Percentiles rank a stretch among this genome's conserved stretches.
phyloP scores from a whole-genome alignment of 352 stramenopile species.

The Globisporangium polare region DNA sequence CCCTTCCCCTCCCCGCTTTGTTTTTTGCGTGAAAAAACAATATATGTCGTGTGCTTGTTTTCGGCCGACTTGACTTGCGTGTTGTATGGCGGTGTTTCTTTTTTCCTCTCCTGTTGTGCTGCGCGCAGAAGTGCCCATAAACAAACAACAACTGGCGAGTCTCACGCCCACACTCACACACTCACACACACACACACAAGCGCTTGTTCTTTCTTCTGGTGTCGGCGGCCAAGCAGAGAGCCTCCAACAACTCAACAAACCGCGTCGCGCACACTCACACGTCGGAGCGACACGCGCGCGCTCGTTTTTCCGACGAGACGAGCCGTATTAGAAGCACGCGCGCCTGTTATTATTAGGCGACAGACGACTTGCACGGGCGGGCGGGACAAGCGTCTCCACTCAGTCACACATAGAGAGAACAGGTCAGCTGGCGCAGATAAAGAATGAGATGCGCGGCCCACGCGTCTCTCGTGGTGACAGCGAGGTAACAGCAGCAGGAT shows the following conservation, averaged over 20 bases:
- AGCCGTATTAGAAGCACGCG: not conserved
- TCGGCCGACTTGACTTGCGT: not conserved
- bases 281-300: not conserved
- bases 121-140: not conserved
- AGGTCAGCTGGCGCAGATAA: not conserved
- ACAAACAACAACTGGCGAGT: not conserved
- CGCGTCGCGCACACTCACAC: not conserved
- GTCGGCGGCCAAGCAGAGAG: not conserved
- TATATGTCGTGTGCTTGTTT: not conserved
- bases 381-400: not conserved
- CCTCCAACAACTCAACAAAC: slow-evolving; percentile 3
- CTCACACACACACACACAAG: not conserved
- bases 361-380: not conserved
- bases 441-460: slow-evolving; percentile 12
- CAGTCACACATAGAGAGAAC: not conserved
- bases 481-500: not conserved
- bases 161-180: too few species aligned
- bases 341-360: not conserved
- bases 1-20: not conserved
- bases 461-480: slow-evolving; percentile 1
- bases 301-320: slow-evolving; percentile 10
- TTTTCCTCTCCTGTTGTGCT: not conserved
- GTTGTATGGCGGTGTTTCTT: slow-evolving; percentile 5
- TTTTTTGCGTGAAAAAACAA: not conserved
- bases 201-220: not conserved